A percentile compares a stretch with the other conserved stretches of the same genome.
Evolutionary conservation across 1,284 basidiomycete genomes (phyloP).

Genomic region (Apiotrichum brassicae): DNA sequence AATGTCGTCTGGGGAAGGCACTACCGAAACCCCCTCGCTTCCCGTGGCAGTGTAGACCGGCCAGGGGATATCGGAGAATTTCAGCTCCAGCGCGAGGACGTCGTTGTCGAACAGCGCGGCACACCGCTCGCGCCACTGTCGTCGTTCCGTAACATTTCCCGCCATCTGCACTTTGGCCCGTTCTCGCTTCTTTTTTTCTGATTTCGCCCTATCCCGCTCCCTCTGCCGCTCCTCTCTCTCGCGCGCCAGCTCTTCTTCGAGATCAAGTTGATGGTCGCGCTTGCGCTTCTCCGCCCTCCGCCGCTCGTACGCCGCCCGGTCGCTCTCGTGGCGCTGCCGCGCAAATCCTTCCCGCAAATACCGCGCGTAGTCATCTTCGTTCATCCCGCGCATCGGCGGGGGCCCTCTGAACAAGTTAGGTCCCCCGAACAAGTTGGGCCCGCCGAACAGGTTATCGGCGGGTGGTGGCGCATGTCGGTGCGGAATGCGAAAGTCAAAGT

Average conservation of each 20-base stretch:
- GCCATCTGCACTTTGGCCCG: not conserved
- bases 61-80: slow-evolving; percentile 71
- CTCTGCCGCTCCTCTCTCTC: not conserved
- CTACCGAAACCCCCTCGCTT: slow-evolving; percentile 30
- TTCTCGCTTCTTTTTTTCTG: not conserved
- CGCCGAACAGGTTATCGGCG: no score
- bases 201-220: not conserved
- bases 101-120: slow-evolving; percentile 20
- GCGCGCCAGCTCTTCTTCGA: not conserved
- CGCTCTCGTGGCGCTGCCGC: slow-evolving; percentile 17
- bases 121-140: slow-evolving; percentile 16
- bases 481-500: no score
- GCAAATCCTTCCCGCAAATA: slow-evolving; percentile 26
- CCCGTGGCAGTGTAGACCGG: slow-evolving; percentile 52
- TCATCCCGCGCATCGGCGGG: slow-evolving; percentile 26
- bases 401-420: no score
- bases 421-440: no score
- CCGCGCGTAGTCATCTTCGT: slow-evolving; percentile 23
- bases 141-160: slow-evolving; percentile 8
- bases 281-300: not conserved
- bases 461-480: no score
- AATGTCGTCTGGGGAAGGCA: slow-evolving; percentile 48
- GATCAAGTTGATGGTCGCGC: not conserved
- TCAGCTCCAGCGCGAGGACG: slow-evolving; percentile 31
- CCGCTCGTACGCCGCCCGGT: slow-evolving; percentile 1